Conservation (phyloP, 257 asterid species). For the Scutellaria minor region DNA sequence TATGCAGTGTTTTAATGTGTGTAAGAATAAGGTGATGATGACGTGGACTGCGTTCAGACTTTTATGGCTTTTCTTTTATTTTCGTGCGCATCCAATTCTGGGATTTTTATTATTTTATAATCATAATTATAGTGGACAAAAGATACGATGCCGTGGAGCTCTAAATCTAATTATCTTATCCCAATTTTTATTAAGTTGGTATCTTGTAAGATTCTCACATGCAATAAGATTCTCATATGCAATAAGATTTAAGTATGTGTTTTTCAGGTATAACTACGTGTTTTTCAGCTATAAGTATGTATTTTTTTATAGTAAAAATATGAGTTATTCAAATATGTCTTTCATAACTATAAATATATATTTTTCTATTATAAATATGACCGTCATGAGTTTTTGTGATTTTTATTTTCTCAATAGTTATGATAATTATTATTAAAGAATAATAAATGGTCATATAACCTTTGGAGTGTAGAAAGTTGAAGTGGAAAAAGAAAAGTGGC, state of each 20-base stretch:
- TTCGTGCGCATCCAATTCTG: slow-evolving; percentile 51
- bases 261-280: too few relatives aligned
- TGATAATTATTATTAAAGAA: not conserved
- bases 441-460: not conserved
- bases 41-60: slow-evolving; percentile 46
- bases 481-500: slow-evolving; percentile 23
- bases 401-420: not conserved
- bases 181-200: not conserved
- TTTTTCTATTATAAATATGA: too few relatives aligned
- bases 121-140: slow-evolving; percentile 20
- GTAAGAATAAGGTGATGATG: slow-evolving; percentile 50
- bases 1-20: slow-evolving; percentile 44
- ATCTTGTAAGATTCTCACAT: too few relatives aligned
- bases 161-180: slow-evolving; percentile 31
- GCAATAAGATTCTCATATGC: too few relatives aligned
- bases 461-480: not conserved
- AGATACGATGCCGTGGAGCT: slow-evolving; percentile 25
- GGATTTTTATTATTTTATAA: not conserved
- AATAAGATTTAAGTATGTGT: too few relatives aligned
- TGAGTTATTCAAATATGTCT: too few relatives aligned
- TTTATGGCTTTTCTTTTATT: slow-evolving; percentile 31
- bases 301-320: too few relatives aligned
- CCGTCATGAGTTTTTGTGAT: too few relatives aligned
- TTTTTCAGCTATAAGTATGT: too few relatives aligned
- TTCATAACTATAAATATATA: too few relatives aligned